phyloP scores from a whole-genome alignment of 164 flowering plant species.

The Vitis rupestris region DNA sequence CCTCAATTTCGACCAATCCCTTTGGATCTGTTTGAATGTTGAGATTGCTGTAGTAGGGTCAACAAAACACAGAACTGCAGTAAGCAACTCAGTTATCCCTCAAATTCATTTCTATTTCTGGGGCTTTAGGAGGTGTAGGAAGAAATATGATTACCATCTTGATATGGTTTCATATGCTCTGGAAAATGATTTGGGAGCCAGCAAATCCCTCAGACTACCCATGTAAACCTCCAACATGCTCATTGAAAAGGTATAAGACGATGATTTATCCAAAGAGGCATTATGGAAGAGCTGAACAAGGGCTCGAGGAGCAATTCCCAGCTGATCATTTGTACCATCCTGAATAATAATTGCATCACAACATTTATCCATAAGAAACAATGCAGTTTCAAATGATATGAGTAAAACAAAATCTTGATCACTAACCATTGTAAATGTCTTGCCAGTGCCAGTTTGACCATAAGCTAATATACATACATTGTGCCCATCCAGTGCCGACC shows the following conservation, averaged over 20 bases:
- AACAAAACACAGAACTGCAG: conserved; percentile 17
- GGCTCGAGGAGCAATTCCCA: conserved; percentile 74
- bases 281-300: conserved; percentile 52
- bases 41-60: conserved; percentile 54
- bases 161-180: conserved; percentile 32
- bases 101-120: neutral
- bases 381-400: neutral
- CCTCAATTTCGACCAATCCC: conserved; percentile 74
- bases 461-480: conserved; percentile 80
- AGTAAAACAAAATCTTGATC: conserved; percentile 1
- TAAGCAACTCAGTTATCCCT: conserved; percentile 18
- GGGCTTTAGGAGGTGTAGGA: neutral
- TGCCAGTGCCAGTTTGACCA: conserved; percentile 95
- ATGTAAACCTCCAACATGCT: conserved; percentile 91
- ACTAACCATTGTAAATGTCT: conserved; percentile 87
- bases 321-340: conserved; percentile 65
- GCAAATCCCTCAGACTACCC: conserved; percentile 72
- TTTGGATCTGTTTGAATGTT: conserved; percentile 71
- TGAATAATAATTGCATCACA: conserved; percentile 18
- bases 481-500: conserved; percentile 86
- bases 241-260: conserved; percentile 55
- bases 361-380: neutral
- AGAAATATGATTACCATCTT: conserved; percentile 41
- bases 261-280: conserved; percentile 39
- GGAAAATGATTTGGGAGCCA: conserved; percentile 47